Conservation (phyloP, 2,329 filamentous ascomycete species). For the Dothiorella sarmentorum region DNA sequence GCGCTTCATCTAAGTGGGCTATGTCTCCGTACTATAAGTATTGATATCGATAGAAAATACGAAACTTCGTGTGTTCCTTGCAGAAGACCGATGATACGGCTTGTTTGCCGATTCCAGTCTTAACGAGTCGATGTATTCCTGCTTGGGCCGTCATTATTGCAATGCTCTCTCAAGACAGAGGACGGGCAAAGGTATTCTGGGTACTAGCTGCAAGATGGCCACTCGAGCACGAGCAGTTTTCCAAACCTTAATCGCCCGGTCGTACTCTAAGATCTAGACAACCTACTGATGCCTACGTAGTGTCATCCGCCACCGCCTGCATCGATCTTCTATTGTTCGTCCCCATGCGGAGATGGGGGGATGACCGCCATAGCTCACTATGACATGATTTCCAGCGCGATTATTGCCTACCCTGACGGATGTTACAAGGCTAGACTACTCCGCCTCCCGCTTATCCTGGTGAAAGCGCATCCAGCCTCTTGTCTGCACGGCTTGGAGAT, state of each 20-base stretch:
- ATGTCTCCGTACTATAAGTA: constrained; percentile 51
- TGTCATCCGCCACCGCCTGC: neutral
- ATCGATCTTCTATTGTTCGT: no score
- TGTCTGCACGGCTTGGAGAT: neutral
- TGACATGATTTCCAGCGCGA: no score
- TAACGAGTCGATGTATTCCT: no score
- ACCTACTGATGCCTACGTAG: neutral
- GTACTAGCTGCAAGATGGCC: no score
- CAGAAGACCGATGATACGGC: no score
- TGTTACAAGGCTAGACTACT: no score
- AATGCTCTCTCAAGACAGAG: neutral
- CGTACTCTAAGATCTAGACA: neutral
- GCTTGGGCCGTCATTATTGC: no score
- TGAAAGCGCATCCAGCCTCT: neutral
- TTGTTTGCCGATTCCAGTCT: constrained; percentile 41
- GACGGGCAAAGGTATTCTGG: no score
- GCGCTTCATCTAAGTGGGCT: constrained; percentile 53
- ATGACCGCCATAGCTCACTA: no score
- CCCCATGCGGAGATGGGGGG: no score
- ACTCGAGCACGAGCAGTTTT: neutral
- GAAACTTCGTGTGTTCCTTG: constrained; percentile 43
- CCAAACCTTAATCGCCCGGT: neutral
- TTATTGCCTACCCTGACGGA: no score
- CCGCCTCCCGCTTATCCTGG: neutral
- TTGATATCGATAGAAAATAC: constrained; percentile 70